Evolutionary conservation across 2,329 filamentous ascomycete species (phyloP), one percentile per base, ranked within the genome.

Genomic region (Fusarium bulbicola): DNA sequence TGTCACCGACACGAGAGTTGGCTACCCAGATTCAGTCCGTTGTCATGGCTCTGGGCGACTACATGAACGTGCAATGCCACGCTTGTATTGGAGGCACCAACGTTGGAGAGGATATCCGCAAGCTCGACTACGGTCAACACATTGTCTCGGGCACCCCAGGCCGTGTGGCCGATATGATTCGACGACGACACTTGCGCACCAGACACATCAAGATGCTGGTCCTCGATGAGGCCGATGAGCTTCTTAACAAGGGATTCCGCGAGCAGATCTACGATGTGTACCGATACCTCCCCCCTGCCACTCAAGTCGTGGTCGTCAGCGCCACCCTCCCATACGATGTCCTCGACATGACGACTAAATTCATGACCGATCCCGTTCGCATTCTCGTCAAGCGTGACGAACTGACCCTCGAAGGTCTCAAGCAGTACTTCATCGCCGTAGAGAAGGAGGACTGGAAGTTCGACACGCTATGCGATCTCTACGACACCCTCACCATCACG

Each of bases 391-490:
- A 98, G 91, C 95, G 95, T 92, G 96, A 98, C 84, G 96, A 99
- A 83, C 86, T 99, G 87, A 99, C 96, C 5, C 90, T 99, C 57
- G 96, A 98, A 85, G 96, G 96, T 65, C 88, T 99, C 58, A 98
- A 98, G 86, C 96, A 99, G 83, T 99, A 98, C 87, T 99, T 98
- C 82, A 98, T 99, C 79, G 96, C 96, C 4, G 96, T 98, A 26
- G 96, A 99, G 84, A 98, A 98, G 87, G 96, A 99, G 83, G 96
- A 98, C 82, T 99, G 96, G 96, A 99, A 99, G 84, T 97, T 99
- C 78, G 96, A 99, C 82, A 99, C 96, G 6, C 91, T 99, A 9
- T 98, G 95, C 84, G 96, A 99, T 85, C 92, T 99, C 65, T 99
- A 99, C 88, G 96, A 99, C 82, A 98, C 96, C 18, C 89, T 99